Evolutionary conservation across 2,329 filamentous ascomycete genomes (phyloP).

Genomic region (Paecilomyces sp.): DNA sequence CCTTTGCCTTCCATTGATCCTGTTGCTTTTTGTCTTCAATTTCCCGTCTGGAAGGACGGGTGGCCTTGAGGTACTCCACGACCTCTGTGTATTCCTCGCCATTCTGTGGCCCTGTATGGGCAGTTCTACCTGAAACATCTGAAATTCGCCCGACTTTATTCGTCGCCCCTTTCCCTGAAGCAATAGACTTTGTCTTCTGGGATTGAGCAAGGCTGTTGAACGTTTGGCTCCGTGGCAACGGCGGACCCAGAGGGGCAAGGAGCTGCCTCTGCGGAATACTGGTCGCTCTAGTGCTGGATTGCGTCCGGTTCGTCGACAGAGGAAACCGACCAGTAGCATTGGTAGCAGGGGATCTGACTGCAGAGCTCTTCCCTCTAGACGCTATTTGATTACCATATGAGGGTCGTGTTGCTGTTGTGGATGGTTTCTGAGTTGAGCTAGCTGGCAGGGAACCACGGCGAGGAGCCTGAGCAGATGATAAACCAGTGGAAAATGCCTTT

Average conservation of each 20-base stretch:
- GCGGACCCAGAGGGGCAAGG: not conserved
- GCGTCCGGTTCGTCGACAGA: not conserved
- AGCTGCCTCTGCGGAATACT: not conserved
- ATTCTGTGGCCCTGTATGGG: not conserved
- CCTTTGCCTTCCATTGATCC: not conserved
- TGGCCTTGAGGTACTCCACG: not conserved
- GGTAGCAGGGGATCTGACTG: not conserved
- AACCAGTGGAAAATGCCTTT: not conserved
- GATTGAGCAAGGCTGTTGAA: not conserved
- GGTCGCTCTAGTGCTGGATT: not conserved
- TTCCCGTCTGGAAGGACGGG: not conserved
- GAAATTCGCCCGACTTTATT: not conserved
- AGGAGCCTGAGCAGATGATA: not conserved
- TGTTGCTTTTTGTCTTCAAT: not conserved
- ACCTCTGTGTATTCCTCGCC: not conserved
- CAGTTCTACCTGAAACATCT: not conserved
- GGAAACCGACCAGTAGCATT: not conserved
- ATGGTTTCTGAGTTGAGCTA: not conserved
- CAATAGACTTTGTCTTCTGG: not conserved
- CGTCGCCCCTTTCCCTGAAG: not conserved
- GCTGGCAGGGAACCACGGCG: not conserved
- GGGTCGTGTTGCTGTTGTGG: not conserved
- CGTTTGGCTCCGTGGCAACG: not conserved
- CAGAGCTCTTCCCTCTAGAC: not conserved
- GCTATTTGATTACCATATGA: not conserved